These are phyloP conservation scores for Penicillium glabrum DNA, from an alignment of 2,329 filamentous ascomycete genomes.

Conservation along the genomic window DNA sequence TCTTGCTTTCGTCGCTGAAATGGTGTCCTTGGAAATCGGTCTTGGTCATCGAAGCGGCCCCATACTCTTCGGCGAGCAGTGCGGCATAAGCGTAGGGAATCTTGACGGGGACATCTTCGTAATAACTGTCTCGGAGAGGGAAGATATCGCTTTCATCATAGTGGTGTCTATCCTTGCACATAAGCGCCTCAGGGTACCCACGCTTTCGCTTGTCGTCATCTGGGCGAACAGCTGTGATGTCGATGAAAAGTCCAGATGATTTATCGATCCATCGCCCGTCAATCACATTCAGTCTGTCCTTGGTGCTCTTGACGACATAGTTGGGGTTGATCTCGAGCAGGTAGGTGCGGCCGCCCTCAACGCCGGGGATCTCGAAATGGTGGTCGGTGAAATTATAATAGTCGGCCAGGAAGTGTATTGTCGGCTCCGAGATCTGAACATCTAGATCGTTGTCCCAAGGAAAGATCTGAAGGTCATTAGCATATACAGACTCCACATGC, in stretches of 20 bases:
- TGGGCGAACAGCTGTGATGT: constrained; percentile 58
- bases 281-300: constrained; percentile 56
- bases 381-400: constrained; percentile 66
- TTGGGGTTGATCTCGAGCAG: constrained; percentile 61
- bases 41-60: constrained; percentile 48
- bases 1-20: constrained; percentile 32
- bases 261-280: constrained; percentile 64
- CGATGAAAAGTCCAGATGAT: constrained; percentile 60
- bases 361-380: constrained; percentile 42
- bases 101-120: constrained; percentile 55
- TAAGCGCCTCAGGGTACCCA: constrained; percentile 46
- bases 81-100: constrained; percentile 58
- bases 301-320: constrained; percentile 45
- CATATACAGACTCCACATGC: constrained; percentile 1
- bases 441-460: constrained; percentile 64
- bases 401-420: constrained; percentile 55
- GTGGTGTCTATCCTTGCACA: constrained; percentile 59
- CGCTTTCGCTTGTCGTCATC: constrained; percentile 41
- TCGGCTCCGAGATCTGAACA: constrained; percentile 57
- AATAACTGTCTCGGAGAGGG: constrained; percentile 54
- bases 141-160: constrained; percentile 57
- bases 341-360: constrained; percentile 45
- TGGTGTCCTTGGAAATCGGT: constrained; percentile 45
- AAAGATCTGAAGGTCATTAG: constrained; percentile 45
- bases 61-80: constrained; percentile 58